Evolutionary conservation across 2,329 filamentous ascomycete species (phyloP).

Genomic region (Neonectria punicea): DNA sequence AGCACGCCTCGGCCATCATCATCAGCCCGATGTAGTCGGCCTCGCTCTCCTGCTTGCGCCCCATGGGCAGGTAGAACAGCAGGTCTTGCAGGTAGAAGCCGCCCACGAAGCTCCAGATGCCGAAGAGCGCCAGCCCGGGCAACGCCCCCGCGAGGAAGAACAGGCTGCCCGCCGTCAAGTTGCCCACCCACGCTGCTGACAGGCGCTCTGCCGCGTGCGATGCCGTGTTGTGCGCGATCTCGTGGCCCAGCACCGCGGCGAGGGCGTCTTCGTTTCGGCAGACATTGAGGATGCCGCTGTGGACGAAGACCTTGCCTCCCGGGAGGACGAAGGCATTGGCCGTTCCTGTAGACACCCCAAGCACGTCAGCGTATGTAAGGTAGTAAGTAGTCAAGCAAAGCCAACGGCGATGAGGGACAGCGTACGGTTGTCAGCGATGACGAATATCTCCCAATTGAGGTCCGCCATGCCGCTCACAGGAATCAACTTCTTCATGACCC

Average conservation of each 20-base stretch:
- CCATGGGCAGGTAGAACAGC: constrained; percentile 74
- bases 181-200: constrained; percentile 63
- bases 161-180: constrained; percentile 60
- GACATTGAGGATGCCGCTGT: constrained; percentile 76
- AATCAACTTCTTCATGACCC: constrained; percentile 74
- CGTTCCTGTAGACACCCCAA: constrained; percentile 50
- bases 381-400: not conserved
- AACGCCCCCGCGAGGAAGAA: constrained; percentile 59
- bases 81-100: constrained; percentile 65
- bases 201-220: constrained; percentile 74
- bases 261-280: constrained; percentile 75
- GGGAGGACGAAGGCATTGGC: constrained; percentile 83
- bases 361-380: constrained; percentile 4
- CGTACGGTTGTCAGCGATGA: constrained; percentile 73
- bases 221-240: constrained; percentile 81
- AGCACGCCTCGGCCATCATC: constrained; percentile 86
- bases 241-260: constrained; percentile 80
- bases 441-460: constrained; percentile 75
- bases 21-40: constrained; percentile 84
- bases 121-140: constrained; percentile 52
- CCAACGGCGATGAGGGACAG: constrained; percentile 3
- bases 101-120: constrained; percentile 56
- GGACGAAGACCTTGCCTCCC: constrained; percentile 83
- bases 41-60: constrained; percentile 77
- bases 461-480: constrained; percentile 71